These are phyloP conservation scores for Calonectria leucothoes DNA, from an alignment of 2,329 filamentous ascomycete genomes.

Conservation along the genomic window DNA sequence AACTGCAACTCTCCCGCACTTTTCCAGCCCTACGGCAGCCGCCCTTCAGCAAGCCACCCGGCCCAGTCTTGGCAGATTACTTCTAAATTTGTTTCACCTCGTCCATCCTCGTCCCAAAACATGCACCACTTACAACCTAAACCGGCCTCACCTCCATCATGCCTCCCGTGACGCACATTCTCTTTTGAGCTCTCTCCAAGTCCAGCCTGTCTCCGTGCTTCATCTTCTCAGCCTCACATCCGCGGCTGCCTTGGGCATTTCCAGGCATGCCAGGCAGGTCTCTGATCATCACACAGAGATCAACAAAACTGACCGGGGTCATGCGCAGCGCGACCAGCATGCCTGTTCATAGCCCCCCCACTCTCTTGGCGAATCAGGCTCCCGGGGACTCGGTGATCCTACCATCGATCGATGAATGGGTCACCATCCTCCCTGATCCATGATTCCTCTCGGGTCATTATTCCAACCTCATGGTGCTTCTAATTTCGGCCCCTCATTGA, in stretches of 20 bases:
- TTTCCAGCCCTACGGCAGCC: slow-evolving; percentile 10
- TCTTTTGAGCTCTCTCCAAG: not conserved
- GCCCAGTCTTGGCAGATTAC: not conserved
- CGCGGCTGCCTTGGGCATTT: slow-evolving; percentile 13
- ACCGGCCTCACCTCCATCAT: slow-evolving; percentile 14
- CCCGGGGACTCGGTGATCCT: not conserved
- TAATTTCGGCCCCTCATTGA: slow-evolving; percentile 8
- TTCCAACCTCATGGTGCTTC: slow-evolving; percentile 2
- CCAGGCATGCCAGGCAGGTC: slow-evolving; percentile 8
- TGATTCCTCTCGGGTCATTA: slow-evolving; percentile 14
- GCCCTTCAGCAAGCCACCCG: not conserved
- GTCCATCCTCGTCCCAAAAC: not conserved
- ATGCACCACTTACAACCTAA: slow-evolving; percentile 25
- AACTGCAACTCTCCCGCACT: not conserved
- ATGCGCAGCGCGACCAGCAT: not conserved
- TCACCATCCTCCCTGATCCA: not conserved
- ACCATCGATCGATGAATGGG: slow-evolving; percentile 14
- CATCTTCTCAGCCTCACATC: not conserved
- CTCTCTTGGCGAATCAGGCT: slow-evolving; percentile 12
- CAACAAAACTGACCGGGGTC: not conserved
- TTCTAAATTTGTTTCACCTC: slow-evolving; percentile 21
- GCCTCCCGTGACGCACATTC: not conserved
- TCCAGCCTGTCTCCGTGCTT: not conserved
- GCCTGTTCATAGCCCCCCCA: not conserved
- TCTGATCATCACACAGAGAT: not conserved